These are phyloP conservation scores for Monilinia laxa DNA, from an alignment of 2,329 filamentous ascomycete species.

Conservation along the genomic window DNA sequence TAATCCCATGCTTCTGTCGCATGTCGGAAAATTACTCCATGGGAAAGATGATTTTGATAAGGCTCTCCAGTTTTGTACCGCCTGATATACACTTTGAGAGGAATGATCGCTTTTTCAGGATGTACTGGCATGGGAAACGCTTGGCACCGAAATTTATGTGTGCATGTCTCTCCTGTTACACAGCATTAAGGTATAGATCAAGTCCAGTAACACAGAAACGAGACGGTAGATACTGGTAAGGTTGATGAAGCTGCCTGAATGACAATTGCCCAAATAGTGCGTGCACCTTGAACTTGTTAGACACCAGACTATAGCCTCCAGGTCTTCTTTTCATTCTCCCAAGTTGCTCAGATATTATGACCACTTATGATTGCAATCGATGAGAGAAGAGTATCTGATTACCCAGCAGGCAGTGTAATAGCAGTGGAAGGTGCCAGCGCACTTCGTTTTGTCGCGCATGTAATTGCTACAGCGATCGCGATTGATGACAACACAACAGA, in stretches of 20 bases:
- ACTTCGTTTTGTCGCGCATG: constrained; percentile 1
- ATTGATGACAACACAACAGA: neutral
- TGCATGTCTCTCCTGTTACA: neutral
- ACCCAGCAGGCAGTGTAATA: neutral
- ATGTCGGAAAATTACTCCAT: neutral
- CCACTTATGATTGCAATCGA: neutral
- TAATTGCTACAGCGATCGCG: neutral
- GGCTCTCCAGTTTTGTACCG: constrained; percentile 6
- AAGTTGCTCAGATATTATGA: neutral
- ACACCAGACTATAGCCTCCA: neutral
- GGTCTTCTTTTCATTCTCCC: neutral
- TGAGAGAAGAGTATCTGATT: neutral
- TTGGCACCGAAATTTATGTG: constrained; percentile 7
- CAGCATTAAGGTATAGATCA: neutral
- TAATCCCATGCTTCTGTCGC: constrained; percentile 17
- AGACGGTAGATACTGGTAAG: neutral
- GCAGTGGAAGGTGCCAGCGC: constrained; percentile 15
- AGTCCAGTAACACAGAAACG: neutral
- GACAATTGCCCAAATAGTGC: neutral
- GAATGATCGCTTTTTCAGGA: constrained; percentile 17
- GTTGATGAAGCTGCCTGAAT: neutral
- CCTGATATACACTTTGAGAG: constrained; percentile 12
- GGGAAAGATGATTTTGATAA: neutral
- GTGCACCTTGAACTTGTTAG: neutral
- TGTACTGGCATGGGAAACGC: neutral